Conservation (phyloP, 2,329 filamentous ascomycete genomes). For the Orbilia ellipsospora region DNA sequence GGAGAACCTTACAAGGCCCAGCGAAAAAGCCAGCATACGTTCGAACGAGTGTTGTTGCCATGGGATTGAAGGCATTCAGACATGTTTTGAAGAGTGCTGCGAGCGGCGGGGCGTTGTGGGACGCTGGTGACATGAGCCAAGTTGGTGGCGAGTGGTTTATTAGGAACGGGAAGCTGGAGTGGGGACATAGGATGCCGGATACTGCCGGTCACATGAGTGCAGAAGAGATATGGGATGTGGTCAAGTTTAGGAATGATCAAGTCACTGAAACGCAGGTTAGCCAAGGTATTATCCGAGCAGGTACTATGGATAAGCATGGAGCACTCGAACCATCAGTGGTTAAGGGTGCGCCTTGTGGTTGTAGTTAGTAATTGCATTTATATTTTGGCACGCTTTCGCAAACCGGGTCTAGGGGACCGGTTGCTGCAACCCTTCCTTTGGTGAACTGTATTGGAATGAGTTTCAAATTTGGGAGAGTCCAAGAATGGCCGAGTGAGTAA, state of each 20-base stretch:
- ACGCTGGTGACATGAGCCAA: constrained; percentile 51
- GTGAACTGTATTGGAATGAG: too few species aligned
- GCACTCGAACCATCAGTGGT: constrained; percentile 24
- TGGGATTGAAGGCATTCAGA: constrained; percentile 51
- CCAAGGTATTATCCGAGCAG: constrained; percentile 34
- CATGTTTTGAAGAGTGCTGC: constrained; percentile 41
- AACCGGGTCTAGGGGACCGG: too few species aligned
- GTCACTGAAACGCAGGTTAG: constrained; percentile 20
- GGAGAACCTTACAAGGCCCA: constrained; percentile 38
- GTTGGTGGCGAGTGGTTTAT: constrained; percentile 51
- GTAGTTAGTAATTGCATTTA: constrained; percentile 5
- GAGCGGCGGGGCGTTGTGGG: constrained; percentile 42
- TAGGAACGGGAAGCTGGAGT: constrained; percentile 45
- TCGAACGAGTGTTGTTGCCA: constrained; percentile 40
- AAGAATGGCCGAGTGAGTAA: too few species aligned
- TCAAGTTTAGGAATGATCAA: constrained; percentile 40
- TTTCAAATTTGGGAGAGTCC: too few species aligned
- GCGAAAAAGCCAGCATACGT: constrained; percentile 51
- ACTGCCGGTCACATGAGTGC: constrained; percentile 51
- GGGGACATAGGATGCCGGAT: constrained; percentile 51
- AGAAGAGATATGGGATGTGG: constrained; percentile 54
- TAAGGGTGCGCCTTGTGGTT: constrained; percentile 29
- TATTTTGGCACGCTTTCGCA: too few species aligned
- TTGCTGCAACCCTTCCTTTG: too few species aligned
- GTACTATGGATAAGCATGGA: constrained; percentile 48